phyloP scores from a whole-genome alignment of 257 asterid genomes.

The Cynanchum wilfordii region DNA sequence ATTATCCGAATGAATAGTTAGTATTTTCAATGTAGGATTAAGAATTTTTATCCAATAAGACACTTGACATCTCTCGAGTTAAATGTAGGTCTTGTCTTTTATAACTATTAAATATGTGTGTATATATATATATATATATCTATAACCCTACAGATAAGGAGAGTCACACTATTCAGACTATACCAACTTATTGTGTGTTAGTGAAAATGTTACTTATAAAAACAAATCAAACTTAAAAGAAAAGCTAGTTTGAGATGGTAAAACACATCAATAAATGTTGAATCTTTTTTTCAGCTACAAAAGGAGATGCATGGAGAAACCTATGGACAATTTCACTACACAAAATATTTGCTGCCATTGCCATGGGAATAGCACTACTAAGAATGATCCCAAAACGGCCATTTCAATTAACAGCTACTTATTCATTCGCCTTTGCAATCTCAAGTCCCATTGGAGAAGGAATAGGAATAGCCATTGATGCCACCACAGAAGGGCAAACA shows the following conservation, averaged over 20 bases:
- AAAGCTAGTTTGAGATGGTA: background rate
- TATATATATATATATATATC: too few relatives aligned
- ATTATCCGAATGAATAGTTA: too few relatives aligned
- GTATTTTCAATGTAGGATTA: too few relatives aligned
- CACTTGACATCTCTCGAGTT: too few relatives aligned
- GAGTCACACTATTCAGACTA: too few relatives aligned
- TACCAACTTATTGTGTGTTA: too few relatives aligned
- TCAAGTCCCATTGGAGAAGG: constrained; percentile 88
- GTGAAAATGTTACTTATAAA: too few relatives aligned
- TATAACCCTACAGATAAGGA: too few relatives aligned
- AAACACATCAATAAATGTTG: background rate
- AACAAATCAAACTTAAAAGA: background rate
- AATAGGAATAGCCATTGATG: constrained; percentile 81
- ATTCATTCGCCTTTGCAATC: constrained; percentile 73
- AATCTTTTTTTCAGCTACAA: constrained; percentile 33
- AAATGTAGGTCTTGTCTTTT: too few relatives aligned
- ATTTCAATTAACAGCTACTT: constrained; percentile 47
- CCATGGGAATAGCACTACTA: constrained; percentile 88
- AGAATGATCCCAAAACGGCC: constrained; percentile 88
- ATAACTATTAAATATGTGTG: too few relatives aligned
- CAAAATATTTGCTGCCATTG: constrained; percentile 84
- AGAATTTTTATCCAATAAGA: too few relatives aligned
- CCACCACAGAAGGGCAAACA: constrained; percentile 53
- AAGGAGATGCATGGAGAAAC: constrained; percentile 75
- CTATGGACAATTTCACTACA: constrained; percentile 83